These are phyloP conservation scores for Candida dubliniensis DNA, from an alignment of 1,139 yeast species.

Conservation along the genomic window DNA sequence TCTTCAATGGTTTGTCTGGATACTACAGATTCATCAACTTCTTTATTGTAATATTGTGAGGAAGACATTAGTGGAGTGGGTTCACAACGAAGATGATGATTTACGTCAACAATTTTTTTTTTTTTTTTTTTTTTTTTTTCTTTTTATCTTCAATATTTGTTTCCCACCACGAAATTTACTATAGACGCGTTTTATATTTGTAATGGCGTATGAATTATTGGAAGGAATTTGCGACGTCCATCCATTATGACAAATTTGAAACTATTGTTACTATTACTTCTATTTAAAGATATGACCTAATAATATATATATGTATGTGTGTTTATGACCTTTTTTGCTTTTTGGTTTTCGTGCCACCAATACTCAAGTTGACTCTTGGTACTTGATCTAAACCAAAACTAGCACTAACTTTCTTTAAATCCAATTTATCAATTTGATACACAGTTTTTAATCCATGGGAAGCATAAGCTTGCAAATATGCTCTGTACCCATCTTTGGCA, in stretches of 20 bases:
- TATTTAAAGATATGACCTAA: not conserved
- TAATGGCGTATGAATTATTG: no score
- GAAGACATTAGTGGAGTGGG: not conserved
- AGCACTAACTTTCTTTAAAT: conserved; percentile 90
- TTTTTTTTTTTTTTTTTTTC: not conserved
- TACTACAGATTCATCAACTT: not conserved
- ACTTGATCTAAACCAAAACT: conserved; percentile 94
- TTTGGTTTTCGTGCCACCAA: conserved; percentile 81
- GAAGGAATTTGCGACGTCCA: no score
- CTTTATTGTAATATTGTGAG: conserved; percentile 1
- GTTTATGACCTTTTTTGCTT: conserved; percentile 42
- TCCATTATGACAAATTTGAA: no score
- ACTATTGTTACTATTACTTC: not conserved
- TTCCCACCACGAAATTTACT: no score
- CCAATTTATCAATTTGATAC: conserved; percentile 92
- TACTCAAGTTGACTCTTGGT: conserved; percentile 94
- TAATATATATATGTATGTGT: conserved; percentile 2
- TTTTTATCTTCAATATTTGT: no score
- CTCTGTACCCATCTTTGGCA: conserved; percentile 96
- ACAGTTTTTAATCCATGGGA: conserved; percentile 95
- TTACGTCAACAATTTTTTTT: not conserved
- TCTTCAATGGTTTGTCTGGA: conserved; percentile 1
- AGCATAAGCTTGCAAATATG: conserved; percentile 95
- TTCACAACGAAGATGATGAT: not conserved
- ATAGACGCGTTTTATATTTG: no score